These are phyloP conservation scores for Taphrina sp. DNA, from an alignment of 1,139 yeast species.

Conservation along the genomic window DNA sequence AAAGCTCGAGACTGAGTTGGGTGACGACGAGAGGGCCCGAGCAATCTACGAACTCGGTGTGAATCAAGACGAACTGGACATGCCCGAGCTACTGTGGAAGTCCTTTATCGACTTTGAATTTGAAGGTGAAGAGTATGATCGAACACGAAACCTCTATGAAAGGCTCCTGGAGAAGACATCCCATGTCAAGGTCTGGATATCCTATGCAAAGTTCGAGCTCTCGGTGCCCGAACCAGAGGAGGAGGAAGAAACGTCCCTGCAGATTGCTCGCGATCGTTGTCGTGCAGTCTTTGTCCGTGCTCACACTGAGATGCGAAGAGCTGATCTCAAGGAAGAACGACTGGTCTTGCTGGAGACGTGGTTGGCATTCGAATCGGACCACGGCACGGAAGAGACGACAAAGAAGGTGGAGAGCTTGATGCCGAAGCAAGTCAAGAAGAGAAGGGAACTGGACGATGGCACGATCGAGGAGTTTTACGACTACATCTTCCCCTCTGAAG, in stretches of 20 bases:
- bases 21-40: constrained; percentile 67
- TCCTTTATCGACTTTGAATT: constrained; percentile 59
- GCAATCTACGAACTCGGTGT: constrained; percentile 59
- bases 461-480: constrained; percentile 55
- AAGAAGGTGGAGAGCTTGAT: constrained; percentile 50
- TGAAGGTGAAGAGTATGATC: constrained; percentile 57
- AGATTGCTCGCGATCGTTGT: constrained; percentile 48
- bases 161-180: constrained; percentile 46
- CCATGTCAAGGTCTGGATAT: constrained; percentile 58
- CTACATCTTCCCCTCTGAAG: constrained; percentile 67
- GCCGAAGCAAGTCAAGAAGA: constrained; percentile 59
- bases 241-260: constrained; percentile 50
- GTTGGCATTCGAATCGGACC: constrained; percentile 60
- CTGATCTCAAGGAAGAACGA: constrained; percentile 50
- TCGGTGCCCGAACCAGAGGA: constrained; percentile 52
- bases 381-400: constrained; percentile 55
- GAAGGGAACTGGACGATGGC: constrained; percentile 51
- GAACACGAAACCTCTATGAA: constrained; percentile 57
- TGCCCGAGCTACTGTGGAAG: constrained; percentile 50
- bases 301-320: constrained; percentile 49
- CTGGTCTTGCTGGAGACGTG: constrained; percentile 61
- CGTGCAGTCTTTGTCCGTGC: constrained; percentile 57
- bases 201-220: constrained; percentile 52
- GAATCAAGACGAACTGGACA: constrained; percentile 39
- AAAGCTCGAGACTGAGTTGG: constrained; percentile 63